Evolutionary conservation across 805 yeast genomes (phyloP), one percentile per base, ranked within the genome.

Genomic region (Priceomyces melissophilus): DNA sequence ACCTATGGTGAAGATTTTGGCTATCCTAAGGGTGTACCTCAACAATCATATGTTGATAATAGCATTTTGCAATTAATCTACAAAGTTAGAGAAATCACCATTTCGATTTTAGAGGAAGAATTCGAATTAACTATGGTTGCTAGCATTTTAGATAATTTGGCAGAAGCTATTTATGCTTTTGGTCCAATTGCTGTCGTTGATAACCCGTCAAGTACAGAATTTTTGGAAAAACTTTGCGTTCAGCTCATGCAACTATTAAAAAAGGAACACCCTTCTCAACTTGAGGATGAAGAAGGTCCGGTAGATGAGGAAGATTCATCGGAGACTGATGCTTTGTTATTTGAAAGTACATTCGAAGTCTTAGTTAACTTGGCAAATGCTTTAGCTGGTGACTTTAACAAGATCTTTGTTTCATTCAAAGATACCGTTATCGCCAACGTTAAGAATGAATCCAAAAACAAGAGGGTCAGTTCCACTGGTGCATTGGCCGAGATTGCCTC

Each of bases 401-500:
- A 78, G 54, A 72, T 90, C 47, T 88, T 91, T 57, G 73, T 69
- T 28, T 75, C 85, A 25, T 86, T 84, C 76, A 82, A 83, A 64
- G 82, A 79, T 47, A 70, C 76, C 40, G 71, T 90, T 39, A 62
- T 77, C 43, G 57, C 73, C 40, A 78, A 79, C 58, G 77, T 77
- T 52, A 71, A 71, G 47, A 77, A 83, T 43, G 80, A 81, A 62
- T 78, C 84, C 39, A 67, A 65, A 53, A 72, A 76, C 51, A 90
- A 86, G 73, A 81, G 97, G 61, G 84, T 86, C 26, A 75, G 85
- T 40, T 83, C 95, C 35, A 79, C 87, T 47, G 98, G 98, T 47
- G 86, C 93, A 32, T 71, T 88, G 47, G 96, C 98, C 35, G 99
- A 91, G 63, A 82, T 93, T 47, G 78, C 86, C 38, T 76, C 77